Evolutionary conservation across 2,329 filamentous ascomycete species (phyloP).

Genomic region (Cladosporium phlei): DNA sequence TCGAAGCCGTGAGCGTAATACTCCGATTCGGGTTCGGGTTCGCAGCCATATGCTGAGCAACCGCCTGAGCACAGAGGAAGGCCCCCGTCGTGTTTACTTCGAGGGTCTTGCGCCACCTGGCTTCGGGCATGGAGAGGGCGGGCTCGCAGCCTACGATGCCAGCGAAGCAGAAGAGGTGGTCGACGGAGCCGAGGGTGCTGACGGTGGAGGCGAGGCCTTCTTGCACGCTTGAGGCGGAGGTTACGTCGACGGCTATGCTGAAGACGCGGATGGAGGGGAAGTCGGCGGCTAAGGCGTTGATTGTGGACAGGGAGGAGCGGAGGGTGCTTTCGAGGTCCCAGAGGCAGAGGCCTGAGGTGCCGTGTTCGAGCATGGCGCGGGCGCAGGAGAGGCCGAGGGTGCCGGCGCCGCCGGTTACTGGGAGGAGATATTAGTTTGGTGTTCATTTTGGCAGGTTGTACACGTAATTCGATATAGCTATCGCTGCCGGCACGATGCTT

Average conservation of each 20-base stretch:
- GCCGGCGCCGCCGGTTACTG: conserved; percentile 64
- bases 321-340: conserved; percentile 53
- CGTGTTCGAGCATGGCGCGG: conserved; percentile 64
- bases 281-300: conserved; percentile 45
- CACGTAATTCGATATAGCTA: too few relatives aligned
- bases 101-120: conserved; percentile 59
- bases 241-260: conserved; percentile 55
- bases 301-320: conserved; percentile 35
- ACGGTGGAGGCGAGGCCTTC: conserved; percentile 40
- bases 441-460: too few relatives aligned
- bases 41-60: conserved; percentile 51
- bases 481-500: too few relatives aligned
- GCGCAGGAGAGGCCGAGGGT: conserved; percentile 56
- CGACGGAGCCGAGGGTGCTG: conserved; percentile 44
- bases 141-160: conserved; percentile 62
- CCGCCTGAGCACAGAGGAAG: conserved; percentile 66
- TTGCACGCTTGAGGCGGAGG: conserved; percentile 46
- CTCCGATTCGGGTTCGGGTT: conserved; percentile 37
- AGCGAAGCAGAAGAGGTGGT: conserved; percentile 60
- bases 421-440: conserved; percentile 9
- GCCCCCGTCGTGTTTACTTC: conserved; percentile 69
- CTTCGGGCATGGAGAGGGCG: conserved; percentile 54
- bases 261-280: conserved; percentile 54
- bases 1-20: conserved; percentile 63
- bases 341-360: conserved; percentile 54